Evolutionary conservation across 106 monocot genomes (phyloP), one percentile per base, ranked within the genome.

Genomic region (Dioscorea alata): DNA sequence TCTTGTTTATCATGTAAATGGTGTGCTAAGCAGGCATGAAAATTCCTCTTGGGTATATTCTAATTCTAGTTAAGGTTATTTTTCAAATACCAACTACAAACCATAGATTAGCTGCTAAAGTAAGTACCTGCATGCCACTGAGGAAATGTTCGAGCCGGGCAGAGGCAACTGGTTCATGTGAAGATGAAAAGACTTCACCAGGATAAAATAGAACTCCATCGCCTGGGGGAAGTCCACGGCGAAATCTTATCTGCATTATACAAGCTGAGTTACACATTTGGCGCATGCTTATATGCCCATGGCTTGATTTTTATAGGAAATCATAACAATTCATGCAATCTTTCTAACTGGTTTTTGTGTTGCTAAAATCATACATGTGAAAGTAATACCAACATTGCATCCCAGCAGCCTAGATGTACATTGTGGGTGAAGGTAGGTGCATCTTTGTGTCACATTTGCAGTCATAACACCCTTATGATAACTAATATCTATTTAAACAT

Each of bases 141-240:
- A 97, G 89, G 59, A 92, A 61, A 24, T 92, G 89, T 71, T 97
- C 97, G 22, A 97, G 70, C 54, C 97, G 70, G 35, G 72, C 73
- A 61, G 97, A 97, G 35, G 97, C 97, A 81, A 92, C 84, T 62
- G 92, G 97, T 61, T 89, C 86, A 64, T 81, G 68, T 20, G 89
- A 90, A 15, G 85, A 81, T 57, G 89, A 97, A 75, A 97, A 97
- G 12, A 92, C 89, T 77, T 97, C 97, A 68, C 97, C 97, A 74
- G 97, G 97, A 83, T 97, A 97, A 72, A 85, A 97, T 61, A 97
- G 48, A 50, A 97, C 97, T 57, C 97, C 97, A 64, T 97, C 97
- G 42, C 97, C 92, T 61, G 97, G 97, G 54, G 97, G 97, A 73
- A 97, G 92, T 10, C 97, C 97, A 33, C 80, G 86, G 8, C 97